These are phyloP conservation scores for Thelonectria olida DNA, from an alignment of 2,329 filamentous ascomycete species.

Conservation along the genomic window DNA sequence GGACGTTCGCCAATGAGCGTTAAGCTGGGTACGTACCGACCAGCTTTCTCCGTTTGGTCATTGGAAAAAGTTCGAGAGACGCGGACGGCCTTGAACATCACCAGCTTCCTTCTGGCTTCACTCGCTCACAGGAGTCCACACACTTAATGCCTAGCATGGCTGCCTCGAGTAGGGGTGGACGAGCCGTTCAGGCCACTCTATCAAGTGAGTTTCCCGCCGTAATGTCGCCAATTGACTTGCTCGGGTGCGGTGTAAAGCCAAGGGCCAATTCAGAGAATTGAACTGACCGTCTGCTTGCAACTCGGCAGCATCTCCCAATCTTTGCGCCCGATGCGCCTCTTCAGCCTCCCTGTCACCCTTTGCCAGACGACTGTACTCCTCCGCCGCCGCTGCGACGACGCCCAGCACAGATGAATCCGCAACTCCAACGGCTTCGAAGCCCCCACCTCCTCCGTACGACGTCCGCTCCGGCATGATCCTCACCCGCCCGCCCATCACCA, in stretches of 20 bases:
- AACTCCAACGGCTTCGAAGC: too few species aligned
- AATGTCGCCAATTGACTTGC: slow-evolving; percentile 31
- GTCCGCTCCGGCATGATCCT: slow-evolving; percentile 78
- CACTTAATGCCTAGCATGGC: slow-evolving; percentile 50
- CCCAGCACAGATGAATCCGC: too few species aligned
- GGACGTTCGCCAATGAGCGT: background rate
- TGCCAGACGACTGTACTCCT: slow-evolving; percentile 47
- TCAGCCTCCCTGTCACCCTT: slow-evolving; percentile 38
- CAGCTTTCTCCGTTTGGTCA: slow-evolving; percentile 4
- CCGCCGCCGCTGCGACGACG: slow-evolving; percentile 33
- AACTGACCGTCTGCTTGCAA: slow-evolving; percentile 1
- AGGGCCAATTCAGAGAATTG: background rate
- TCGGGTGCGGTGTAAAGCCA: slow-evolving; percentile 5
- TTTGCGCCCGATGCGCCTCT: slow-evolving; percentile 52
- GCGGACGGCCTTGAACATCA: slow-evolving; percentile 31
- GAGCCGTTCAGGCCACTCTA: slow-evolving; percentile 58
- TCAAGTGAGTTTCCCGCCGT: slow-evolving; percentile 53
- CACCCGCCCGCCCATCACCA: slow-evolving; percentile 87
- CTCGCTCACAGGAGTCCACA: slow-evolving; percentile 26
- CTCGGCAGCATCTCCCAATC: slow-evolving; percentile 40
- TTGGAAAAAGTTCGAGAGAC: slow-evolving; percentile 41
- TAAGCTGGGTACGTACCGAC: slow-evolving; percentile 36
- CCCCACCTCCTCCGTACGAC: slow-evolving; percentile 50
- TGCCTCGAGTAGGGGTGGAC: slow-evolving; percentile 65
- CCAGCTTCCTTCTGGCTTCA: slow-evolving; percentile 21